Base-by-base conservation (phyloP, 1,284 basidiomycete genomes). In the Peniophora sp. region DNA sequence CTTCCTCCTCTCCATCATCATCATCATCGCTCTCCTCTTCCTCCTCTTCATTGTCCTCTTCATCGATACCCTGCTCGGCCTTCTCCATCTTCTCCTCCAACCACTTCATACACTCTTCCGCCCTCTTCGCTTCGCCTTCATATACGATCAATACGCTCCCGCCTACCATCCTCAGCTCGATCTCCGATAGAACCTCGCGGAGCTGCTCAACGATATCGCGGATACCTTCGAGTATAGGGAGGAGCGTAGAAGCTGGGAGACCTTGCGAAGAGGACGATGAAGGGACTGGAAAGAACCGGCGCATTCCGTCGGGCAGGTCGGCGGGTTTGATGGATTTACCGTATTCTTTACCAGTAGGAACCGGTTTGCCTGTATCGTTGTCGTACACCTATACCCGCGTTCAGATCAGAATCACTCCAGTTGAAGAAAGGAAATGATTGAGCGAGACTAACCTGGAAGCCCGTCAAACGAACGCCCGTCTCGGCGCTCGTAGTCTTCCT, bases 151-250 rank as follows among this genome's bases (percentile, higher is more conserved):
- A 69, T 39, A 97, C 63, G 55, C 89, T 93, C 20, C 76, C 78
- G 3, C 89, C 93, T 23, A 94, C 79, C 71, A 97, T 89, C 12
- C 91, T 78, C 57, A 93, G 67, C 57, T 97, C 83, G 9, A 87
- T 65, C 1, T 65, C 55, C 0, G 71, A 60, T 41, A 93, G 66
- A 0, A 77, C 73, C 0, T 69, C 64, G 10, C 73, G 71, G 48
- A 93, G 77, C 38, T 82, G 71, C n/a, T 67, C 59, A 27, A 92
- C 66, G 32, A 83, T 74, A 14, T 68, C 65, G 9, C 79, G 69
- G 36, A 93, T 69, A 8, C 67, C 70, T 1, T 74, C 63, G 2
- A 96, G 72, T 47, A 93, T 73, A 0, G 78, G 75, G 3, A 83
- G 60, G 11, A 94, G 72, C 9, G 74, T 65, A 0, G 71, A 58